Base-by-base conservation (phyloP, 495 filamentous ascomycete genomes). In the Neurospora sublineolata region DNA sequence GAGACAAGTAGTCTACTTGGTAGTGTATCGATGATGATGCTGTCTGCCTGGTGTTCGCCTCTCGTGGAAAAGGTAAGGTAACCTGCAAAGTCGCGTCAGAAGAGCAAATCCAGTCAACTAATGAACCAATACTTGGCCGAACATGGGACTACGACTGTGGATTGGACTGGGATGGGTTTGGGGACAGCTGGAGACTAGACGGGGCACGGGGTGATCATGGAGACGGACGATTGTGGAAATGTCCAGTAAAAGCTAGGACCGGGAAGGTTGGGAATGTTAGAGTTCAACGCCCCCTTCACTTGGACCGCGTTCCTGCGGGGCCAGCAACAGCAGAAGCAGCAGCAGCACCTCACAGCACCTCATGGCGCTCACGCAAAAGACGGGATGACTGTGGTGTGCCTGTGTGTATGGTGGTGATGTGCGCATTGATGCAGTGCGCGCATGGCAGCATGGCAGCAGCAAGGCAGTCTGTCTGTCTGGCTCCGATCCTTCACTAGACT, bases 81-180 rank as follows among this genome's bases (percentile, higher is more conserved):
- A 69, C 76, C 79, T 81, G 79, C 77, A 79, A 70, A 78, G 77
- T 76, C 79, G 78, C 78, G 79, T 81, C 76, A 81, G 79, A 79
- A 73, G 74, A 73, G 68, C 40, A 64, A 30, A 60, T 60, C 52
- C 52, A 52, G 20, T 52, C n/a, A 23, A 52, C 20, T 52, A 30
- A 27, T 60, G 12, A 30, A 64, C 52, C 52, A 64, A 33, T 64
- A 64, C 52, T 64, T 64, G 52, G 52, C 52, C 52, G 52, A 33
- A 30, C 52, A 23, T 30, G 52, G 52, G 52, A 64, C 52, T 33
- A 64, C 52, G 52, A 64, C 52, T 3, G 52, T 64, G 52, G 27
- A 64, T 64, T 64, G 52, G 52, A 64, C 52, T 10, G 52, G 27
- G 52, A 33, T 33, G 27, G 27, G 52, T 33, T 64, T 64, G 52